A percentile compares a stretch with the other conserved stretches of the same genome.
Evolutionary conservation across 2,329 filamentous ascomycete species (phyloP).

Genomic region (Parasarocladium wereldwijsianum): DNA sequence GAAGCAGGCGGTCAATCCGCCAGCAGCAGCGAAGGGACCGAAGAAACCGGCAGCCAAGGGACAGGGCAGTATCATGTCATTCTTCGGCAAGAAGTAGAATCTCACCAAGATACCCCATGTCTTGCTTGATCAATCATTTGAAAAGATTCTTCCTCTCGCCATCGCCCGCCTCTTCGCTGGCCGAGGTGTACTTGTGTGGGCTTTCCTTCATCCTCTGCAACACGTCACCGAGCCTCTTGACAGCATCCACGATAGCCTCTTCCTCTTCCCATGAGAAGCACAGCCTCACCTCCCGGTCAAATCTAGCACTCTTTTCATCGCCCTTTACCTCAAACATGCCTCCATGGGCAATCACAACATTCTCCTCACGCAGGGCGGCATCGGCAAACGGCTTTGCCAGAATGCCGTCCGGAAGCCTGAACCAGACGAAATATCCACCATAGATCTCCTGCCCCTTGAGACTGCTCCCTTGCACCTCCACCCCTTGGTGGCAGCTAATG

Average conservation of each 20-base stretch:
- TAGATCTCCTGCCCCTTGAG: constrained; percentile 34
- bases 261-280: constrained; percentile 64
- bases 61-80: constrained; percentile 81
- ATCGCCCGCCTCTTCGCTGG: constrained; percentile 5
- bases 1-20: constrained; percentile 33
- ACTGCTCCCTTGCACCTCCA: constrained; percentile 16
- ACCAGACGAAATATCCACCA: constrained; percentile 81
- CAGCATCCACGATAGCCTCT: constrained; percentile 48
- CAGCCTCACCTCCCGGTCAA: constrained; percentile 46
- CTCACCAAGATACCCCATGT: not conserved
- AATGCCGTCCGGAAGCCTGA: constrained; percentile 39
- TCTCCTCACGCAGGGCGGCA: constrained; percentile 45
- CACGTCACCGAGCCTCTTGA: constrained; percentile 44
- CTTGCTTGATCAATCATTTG: not conserved
- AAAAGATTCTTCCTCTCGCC: not conserved
- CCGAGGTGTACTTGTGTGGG: constrained; percentile 10
- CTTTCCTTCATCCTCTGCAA: constrained; percentile 16
- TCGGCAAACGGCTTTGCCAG: constrained; percentile 41
- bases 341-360: constrained; percentile 53
- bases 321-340: constrained; percentile 53
- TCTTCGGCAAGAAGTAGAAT: constrained; percentile 66
- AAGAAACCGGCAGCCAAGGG: constrained; percentile 45
- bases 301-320: constrained; percentile 36
- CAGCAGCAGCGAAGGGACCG: constrained; percentile 29
- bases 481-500: constrained; percentile 47